Evolutionary conservation across 805 yeast genomes (phyloP).

Genomic region (Saturnispora quitensis): DNA sequence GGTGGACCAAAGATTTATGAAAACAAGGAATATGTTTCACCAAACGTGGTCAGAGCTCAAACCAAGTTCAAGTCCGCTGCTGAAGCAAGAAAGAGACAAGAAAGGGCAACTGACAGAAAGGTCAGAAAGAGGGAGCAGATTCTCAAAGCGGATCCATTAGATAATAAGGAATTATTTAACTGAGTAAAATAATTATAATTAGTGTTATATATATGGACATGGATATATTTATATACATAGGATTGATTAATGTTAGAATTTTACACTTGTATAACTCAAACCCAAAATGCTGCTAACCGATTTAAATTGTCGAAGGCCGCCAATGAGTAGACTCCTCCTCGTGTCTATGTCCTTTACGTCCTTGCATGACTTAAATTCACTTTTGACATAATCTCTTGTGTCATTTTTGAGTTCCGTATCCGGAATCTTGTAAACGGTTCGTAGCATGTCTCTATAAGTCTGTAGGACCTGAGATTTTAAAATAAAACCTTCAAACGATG

Average conservation of each 20-base stretch:
- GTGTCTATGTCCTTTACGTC: conserved; percentile 21
- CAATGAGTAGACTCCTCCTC: conserved; percentile 24
- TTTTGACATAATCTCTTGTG: conserved; percentile 22
- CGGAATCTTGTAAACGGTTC: conserved; percentile 21
- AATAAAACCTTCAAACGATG: conserved; percentile 21
- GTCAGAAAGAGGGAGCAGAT: conserved; percentile 67
- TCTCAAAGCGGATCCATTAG: conserved; percentile 71
- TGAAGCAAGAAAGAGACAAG: conserved; percentile 68
- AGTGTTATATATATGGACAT: neutral
- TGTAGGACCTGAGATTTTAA: conserved; percentile 21
- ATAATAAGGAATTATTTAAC: conserved; percentile 69
- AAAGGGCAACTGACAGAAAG: conserved; percentile 69
- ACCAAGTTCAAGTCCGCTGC: conserved; percentile 68
- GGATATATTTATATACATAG: neutral
- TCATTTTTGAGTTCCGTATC: conserved; percentile 18
- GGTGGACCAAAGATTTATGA: conserved; percentile 97
- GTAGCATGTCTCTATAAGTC: conserved; percentile 26
- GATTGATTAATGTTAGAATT: neutral
- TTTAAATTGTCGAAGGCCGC: conserved; percentile 28
- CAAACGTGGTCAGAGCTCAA: conserved; percentile 91
- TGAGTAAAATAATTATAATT: conserved; percentile 13
- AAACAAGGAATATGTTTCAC: conserved; percentile 93
- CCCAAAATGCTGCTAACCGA: conserved; percentile 23
- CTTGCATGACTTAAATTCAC: conserved; percentile 23
- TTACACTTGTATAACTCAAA: conserved; percentile 20